Evolutionary conservation across 208 protist species (phyloP).

Genomic region (Borovskyia barvae): DNA sequence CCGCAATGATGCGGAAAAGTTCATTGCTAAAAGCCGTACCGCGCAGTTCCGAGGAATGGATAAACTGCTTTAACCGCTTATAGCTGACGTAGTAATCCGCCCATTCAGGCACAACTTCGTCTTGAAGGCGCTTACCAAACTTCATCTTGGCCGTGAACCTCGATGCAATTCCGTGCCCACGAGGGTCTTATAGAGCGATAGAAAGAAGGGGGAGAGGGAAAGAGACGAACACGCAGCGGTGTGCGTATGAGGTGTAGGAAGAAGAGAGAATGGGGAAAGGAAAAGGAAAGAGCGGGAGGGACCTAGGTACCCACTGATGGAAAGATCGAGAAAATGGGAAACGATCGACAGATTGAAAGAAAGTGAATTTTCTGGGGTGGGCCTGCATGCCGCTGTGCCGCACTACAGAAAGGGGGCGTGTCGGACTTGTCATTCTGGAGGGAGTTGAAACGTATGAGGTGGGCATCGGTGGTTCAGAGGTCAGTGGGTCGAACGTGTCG

Average conservation of each 20-base stretch:
- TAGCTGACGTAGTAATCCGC: conserved; percentile 86
- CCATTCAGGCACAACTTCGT: conserved; percentile 86
- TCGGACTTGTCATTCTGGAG: no score
- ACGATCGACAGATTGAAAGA: not conserved
- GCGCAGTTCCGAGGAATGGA: conserved; percentile 65
- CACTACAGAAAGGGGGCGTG: no score
- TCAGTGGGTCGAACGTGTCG: no score
- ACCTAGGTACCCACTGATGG: not conserved
- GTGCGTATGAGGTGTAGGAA: not conserved
- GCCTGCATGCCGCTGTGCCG: no score
- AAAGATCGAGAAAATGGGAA: not conserved
- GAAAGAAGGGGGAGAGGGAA: not conserved
- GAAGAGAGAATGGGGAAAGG: not conserved
- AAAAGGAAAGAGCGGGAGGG: conserved; percentile 1
- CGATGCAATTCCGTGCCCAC: not conserved
- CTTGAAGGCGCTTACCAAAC: conserved; percentile 88
- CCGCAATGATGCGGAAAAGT: conserved; percentile 67
- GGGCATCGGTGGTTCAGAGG: no score
- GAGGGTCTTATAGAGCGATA: not conserved
- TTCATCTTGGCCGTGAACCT: conserved; percentile 77
- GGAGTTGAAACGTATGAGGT: no score
- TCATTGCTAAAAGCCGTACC: conserved; percentile 72
- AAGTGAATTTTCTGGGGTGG: not conserved
- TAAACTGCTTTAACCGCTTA: conserved; percentile 85
- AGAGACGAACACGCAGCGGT: not conserved